A percentile compares a stretch with the other conserved stretches of the same genome.
Evolutionary conservation across 352 stramenopile species (phyloP).

Genomic region (Phytophthora kernoviae): DNA sequence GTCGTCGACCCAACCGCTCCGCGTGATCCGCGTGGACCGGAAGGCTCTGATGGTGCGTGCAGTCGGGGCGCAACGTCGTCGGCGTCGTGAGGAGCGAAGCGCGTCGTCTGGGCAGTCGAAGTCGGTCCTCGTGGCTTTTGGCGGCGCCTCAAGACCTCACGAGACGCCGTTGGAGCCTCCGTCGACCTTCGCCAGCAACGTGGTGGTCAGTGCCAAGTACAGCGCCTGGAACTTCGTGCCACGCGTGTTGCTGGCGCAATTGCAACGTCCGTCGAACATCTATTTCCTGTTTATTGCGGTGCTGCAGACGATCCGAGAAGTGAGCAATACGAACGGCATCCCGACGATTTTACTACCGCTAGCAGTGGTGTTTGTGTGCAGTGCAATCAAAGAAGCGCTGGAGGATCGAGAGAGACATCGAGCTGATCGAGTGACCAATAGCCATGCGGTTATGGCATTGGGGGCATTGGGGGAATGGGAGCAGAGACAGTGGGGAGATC

Average conservation of each 20-base stretch:
- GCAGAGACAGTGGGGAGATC: constrained; percentile 59
- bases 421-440: constrained; percentile 76
- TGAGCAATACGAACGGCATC: constrained; percentile 87
- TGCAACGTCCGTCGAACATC: constrained; percentile 78
- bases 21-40: constrained; percentile 54
- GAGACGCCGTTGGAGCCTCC: constrained; percentile 26
- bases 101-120: constrained; percentile 18
- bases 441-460: constrained; percentile 55
- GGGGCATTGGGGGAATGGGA: constrained; percentile 52
- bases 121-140: constrained; percentile 34
- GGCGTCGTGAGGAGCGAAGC: constrained; percentile 26
- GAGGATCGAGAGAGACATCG: constrained; percentile 83
- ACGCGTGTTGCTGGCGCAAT: constrained; percentile 72
- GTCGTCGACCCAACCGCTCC: constrained; percentile 16
- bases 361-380: constrained; percentile 79
- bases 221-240: constrained; percentile 77
- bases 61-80: constrained; percentile 21
- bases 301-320: constrained; percentile 81
- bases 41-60: constrained; percentile 30
- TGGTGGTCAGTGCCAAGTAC: constrained; percentile 86
- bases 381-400: constrained; percentile 81
- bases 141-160: constrained; percentile 9
- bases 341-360: constrained; percentile 81
- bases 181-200: constrained; percentile 62
- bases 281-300: constrained; percentile 90